Conservation (phyloP, 805 yeast species). For the Candida montana region DNA sequence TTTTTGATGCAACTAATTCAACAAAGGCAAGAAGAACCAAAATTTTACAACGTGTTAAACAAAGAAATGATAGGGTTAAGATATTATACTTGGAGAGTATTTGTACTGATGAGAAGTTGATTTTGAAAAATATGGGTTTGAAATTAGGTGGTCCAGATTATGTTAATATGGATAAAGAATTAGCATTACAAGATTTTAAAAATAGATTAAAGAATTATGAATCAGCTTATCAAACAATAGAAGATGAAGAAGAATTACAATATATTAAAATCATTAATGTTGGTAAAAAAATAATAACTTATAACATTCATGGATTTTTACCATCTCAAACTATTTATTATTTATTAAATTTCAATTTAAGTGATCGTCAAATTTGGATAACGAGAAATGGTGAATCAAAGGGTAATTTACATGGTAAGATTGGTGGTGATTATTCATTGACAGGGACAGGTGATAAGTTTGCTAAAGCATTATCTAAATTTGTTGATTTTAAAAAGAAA, state of each 20-base stretch:
- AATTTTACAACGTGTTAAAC: slow-evolving; percentile 52
- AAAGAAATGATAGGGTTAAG: slow-evolving; percentile 58
- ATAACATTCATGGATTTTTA: slow-evolving; percentile 79
- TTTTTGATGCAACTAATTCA: slow-evolving; percentile 81
- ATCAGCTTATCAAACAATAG: slow-evolving; percentile 85
- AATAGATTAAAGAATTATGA: slow-evolving; percentile 80
- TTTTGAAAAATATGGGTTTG: slow-evolving; percentile 78
- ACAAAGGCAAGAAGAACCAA: slow-evolving; percentile 58
- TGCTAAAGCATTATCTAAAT: slow-evolving; percentile 64
- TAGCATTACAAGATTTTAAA: slow-evolving; percentile 77
- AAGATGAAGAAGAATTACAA: slow-evolving; percentile 68
- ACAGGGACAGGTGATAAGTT: slow-evolving; percentile 77
- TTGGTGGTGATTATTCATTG: slow-evolving; percentile 86
- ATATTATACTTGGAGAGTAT: slow-evolving; percentile 82
- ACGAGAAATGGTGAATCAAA: slow-evolving; percentile 91
- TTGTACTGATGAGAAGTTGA: slow-evolving; percentile 72
- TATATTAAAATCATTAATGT: slow-evolving; percentile 95
- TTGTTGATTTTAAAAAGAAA: slow-evolving; percentile 64
- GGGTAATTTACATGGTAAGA: slow-evolving; percentile 78
- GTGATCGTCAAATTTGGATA: slow-evolving; percentile 89
- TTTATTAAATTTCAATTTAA: slow-evolving; percentile 79
- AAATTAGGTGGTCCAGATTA: slow-evolving; percentile 94
- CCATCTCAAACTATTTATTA: slow-evolving; percentile 93
- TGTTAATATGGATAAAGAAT: slow-evolving; percentile 71
- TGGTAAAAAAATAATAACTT: slow-evolving; percentile 89